These are phyloP conservation scores for Fusarium scirpi DNA, from an alignment of 2,329 filamentous ascomycete species.

Conservation along the genomic window DNA sequence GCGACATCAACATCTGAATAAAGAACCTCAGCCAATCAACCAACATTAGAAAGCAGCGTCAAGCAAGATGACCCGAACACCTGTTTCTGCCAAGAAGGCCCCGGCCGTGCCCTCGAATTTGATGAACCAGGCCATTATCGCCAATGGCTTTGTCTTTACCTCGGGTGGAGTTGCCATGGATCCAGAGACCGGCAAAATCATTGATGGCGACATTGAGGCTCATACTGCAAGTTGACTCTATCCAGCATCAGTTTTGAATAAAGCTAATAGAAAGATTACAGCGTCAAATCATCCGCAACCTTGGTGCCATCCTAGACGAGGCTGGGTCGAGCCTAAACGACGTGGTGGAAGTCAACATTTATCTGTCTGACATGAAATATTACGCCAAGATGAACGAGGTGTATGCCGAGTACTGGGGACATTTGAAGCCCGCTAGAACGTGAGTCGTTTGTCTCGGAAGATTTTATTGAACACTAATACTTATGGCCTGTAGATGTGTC, in stretches of 20 bases:
- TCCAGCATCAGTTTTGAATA: neutral
- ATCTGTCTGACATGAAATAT: slow-evolving; percentile 77
- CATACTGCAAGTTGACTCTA: slow-evolving; percentile 58
- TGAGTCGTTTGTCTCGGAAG: slow-evolving; percentile 8
- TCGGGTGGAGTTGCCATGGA: slow-evolving; percentile 78
- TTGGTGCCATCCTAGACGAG: slow-evolving; percentile 75
- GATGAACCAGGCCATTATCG: slow-evolving; percentile 54
- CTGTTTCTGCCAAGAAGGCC: slow-evolving; percentile 43
- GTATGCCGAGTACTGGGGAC: slow-evolving; percentile 75
- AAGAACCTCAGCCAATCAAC: neutral
- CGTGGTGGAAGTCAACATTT: slow-evolving; percentile 79
- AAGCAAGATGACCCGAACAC: slow-evolving; percentile 36
- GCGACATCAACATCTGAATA: neutral
- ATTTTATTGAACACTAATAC: rapidly evolving
- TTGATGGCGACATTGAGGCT: slow-evolving; percentile 73
- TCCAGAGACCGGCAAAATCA: slow-evolving; percentile 64
- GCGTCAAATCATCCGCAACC: slow-evolving; percentile 74
- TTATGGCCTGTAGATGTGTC: slow-evolving; percentile 44
- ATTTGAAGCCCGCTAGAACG: slow-evolving; percentile 58
- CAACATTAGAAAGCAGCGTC: no score
- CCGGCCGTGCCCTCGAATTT: slow-evolving; percentile 36
- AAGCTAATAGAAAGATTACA: slow-evolving; percentile 3
- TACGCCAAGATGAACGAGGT: slow-evolving; percentile 80
- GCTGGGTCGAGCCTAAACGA: slow-evolving; percentile 73
- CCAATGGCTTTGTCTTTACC: slow-evolving; percentile 75